Base-by-base conservation (phyloP, 2,329 filamentous ascomycete species). In the Aspergillus viridinutans region DNA sequence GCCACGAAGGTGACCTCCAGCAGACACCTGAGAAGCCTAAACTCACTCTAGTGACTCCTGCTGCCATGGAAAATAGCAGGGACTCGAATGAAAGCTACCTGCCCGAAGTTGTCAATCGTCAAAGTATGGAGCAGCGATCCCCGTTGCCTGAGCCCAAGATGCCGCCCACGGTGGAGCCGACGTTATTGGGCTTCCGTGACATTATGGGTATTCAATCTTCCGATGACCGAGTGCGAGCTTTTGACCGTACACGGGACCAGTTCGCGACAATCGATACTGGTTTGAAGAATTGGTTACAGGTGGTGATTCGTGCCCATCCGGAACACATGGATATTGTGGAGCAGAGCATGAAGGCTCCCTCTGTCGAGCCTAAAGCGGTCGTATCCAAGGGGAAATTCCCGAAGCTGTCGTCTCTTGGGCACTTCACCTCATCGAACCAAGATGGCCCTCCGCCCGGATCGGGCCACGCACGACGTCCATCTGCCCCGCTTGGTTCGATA, bases 261-360 rank as follows among this genome's bases (percentile, higher is more conserved):
- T 91, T 92, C 71, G 86, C 88, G 0, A 72, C 76, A 12, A 85
- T 88, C 69, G 86, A 96, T 58, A 89, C 89, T 4, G 91, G 92
- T 1, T 77, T 97, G n/a, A 79, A 74, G 54, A 74, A 80, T 61
- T 88, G 85, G 85, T 68, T 87, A 20, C 69, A 75, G 47, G 69
- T 76, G 17, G 82, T 79, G 17, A 61, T 81, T 4, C 75, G 77
- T 20, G 70, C 75, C 25, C 76, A 83, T 52, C 80, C 84, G 1
- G 82, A 85, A 50, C 78, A 85, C 64, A 74, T 75, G 20, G 77
- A 79, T 56, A 61, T 80, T 25, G 70, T 76, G 21, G 66, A 69
- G 45, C 67, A 66, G 49, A 76, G 72, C 52, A 70, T 70, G 48
- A 68, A 62, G 52, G 61, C 70, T n/a, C 66, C 69, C 2, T 59